These are phyloP conservation scores for Paxillus rubicundulus DNA, from an alignment of 768 basidiomycete genomes.

Conservation along the genomic window DNA sequence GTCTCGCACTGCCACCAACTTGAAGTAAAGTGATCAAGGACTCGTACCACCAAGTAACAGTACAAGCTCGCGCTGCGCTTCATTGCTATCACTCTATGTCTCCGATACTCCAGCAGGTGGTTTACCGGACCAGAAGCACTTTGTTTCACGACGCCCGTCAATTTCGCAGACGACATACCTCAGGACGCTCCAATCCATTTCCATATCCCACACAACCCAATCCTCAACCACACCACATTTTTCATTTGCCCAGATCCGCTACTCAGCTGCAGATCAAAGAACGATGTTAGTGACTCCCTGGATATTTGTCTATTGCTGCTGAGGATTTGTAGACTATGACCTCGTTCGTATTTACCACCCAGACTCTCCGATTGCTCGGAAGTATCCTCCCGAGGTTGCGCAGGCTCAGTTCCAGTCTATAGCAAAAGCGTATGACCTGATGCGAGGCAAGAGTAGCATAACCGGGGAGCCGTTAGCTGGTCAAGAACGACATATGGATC, in stretches of 20 bases:
- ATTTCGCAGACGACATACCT: constrained; percentile 14
- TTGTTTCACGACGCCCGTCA: constrained; percentile 2
- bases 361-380: constrained; percentile 51
- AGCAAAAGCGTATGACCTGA: constrained; percentile 61
- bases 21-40: too few relatives aligned
- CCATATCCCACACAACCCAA: constrained; percentile 50
- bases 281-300: constrained; percentile 44
- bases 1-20: neutral
- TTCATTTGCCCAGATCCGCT: constrained; percentile 55
- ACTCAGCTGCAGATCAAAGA: constrained; percentile 53
- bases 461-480: constrained; percentile 15
- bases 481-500: constrained; percentile 26
- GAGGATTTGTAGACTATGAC: constrained; percentile 56
- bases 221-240: constrained; percentile 63
- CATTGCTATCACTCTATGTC: neutral
- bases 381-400: constrained; percentile 44
- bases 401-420: constrained; percentile 71
- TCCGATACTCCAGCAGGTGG: constrained; percentile 3
- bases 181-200: constrained; percentile 34
- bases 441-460: constrained; percentile 46
- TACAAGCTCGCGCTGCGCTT: too few relatives aligned
- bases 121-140: constrained; percentile 3
- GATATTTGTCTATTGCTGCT: constrained; percentile 1
- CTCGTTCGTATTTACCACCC: constrained; percentile 80
- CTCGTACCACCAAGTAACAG: too few relatives aligned